Percentiles rank a stretch among this genome's conserved stretches.
Conservation (phyloP, 1,139 yeast species). For the Candida mesenterica region DNA sequence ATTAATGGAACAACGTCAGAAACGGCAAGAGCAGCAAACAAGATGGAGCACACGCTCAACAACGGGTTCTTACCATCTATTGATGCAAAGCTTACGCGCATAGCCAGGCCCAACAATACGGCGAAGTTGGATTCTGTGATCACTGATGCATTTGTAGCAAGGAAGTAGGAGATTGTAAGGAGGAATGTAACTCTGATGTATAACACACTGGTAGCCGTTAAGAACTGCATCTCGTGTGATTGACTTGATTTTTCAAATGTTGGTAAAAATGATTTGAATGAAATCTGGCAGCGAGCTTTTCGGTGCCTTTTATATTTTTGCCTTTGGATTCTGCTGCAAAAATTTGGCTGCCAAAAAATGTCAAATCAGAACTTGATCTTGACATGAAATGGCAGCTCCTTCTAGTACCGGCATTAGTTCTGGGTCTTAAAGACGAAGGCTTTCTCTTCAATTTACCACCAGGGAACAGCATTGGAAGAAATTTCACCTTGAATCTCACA, state of each 20-base stretch:
- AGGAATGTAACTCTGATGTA: slow-evolving; percentile 50
- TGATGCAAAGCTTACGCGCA: slow-evolving; percentile 40
- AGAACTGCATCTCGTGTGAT: slow-evolving; percentile 63
- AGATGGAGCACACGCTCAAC: slow-evolving; percentile 49
- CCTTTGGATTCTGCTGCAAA: too few species aligned
- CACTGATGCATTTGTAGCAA: slow-evolving; percentile 40
- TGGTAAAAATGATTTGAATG: neutral
- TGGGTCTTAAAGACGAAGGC: neutral
- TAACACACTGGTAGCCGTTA: slow-evolving; percentile 51
- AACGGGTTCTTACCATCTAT: slow-evolving; percentile 48
- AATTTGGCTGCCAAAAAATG: slow-evolving; percentile 1
- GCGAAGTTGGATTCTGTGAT: slow-evolving; percentile 50
- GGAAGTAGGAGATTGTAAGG: slow-evolving; percentile 40
- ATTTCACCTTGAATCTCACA: slow-evolving; percentile 13
- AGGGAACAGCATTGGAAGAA: too few species aligned
- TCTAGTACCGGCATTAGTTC: neutral
- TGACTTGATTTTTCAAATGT: slow-evolving; percentile 3
- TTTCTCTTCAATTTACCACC: too few species aligned
- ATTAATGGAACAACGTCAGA: slow-evolving; percentile 59
- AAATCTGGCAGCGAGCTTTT: too few species aligned
- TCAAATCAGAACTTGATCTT: too few species aligned
- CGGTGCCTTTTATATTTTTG: too few species aligned
- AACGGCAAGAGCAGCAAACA: slow-evolving; percentile 44
- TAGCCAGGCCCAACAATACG: slow-evolving; percentile 55
- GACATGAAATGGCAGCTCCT: too few species aligned